Evolutionary conservation across 371 early-diverging fungal genomes (phyloP).

Genomic region (Syncephalastrum monosporum): DNA sequence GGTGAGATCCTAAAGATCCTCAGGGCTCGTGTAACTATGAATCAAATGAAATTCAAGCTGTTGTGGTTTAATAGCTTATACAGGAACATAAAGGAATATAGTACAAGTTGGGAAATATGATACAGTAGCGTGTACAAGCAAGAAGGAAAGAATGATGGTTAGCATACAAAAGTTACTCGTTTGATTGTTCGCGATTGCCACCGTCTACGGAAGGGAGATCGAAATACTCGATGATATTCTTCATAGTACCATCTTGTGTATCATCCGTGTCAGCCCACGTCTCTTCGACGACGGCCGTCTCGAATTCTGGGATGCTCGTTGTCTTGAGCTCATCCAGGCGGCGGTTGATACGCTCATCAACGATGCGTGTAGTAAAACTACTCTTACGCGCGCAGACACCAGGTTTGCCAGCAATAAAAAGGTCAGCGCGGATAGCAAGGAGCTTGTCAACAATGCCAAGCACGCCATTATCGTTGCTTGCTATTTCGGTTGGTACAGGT

Average conservation of each 20-base stretch:
- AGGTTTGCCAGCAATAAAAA: conserved; percentile 32
- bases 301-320: background rate
- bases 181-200: background rate
- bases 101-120: conserved; percentile 2
- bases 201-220: background rate
- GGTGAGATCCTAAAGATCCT: too few species aligned
- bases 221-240: conserved; percentile 23
- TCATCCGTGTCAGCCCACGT: conserved; percentile 5
- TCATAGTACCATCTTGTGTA: conserved; percentile 10
- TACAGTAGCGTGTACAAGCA: background rate
- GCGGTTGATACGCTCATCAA: conserved; percentile 22
- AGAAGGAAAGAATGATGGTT: too few species aligned
- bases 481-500: conserved; percentile 10
- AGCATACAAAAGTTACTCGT: background rate
- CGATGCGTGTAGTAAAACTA: conserved; percentile 32
- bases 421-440: conserved; percentile 28
- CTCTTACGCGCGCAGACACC: conserved; percentile 28
- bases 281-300: background rate
- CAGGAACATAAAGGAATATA: too few species aligned
- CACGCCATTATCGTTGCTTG: conserved; percentile 19
- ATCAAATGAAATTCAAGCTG: too few species aligned
- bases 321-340: conserved; percentile 1
- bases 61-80: too few species aligned
- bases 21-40: too few species aligned
- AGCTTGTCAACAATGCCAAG: conserved; percentile 38